Conservation (phyloP, 1,284 basidiomycete genomes). For the Trichosporon coremiiforme region DNA sequence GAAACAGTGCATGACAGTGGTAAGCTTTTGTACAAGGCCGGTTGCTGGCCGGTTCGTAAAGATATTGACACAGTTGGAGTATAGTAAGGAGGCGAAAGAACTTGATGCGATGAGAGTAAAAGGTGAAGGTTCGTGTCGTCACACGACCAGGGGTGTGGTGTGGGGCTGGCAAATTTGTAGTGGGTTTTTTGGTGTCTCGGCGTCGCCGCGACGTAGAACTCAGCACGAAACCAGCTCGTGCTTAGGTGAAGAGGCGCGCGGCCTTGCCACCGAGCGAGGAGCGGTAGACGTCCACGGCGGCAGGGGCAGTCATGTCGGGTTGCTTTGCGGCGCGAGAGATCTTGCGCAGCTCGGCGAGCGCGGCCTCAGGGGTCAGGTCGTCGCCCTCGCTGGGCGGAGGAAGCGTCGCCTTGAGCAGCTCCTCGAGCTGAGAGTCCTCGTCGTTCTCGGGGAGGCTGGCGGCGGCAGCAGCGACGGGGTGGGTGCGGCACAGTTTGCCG, state of each 20-base stretch:
- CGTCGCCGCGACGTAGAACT: not conserved
- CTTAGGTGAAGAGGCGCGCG: not conserved
- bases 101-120: not conserved
- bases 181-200: not conserved
- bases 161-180: not conserved
- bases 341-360: conserved; percentile 22
- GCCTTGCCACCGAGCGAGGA: not conserved
- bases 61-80: conserved; percentile 12
- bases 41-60: not conserved
- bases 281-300: conserved; percentile 11
- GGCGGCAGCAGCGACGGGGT: not conserved
- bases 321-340: conserved; percentile 8
- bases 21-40: not conserved
- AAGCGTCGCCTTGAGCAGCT: conserved; percentile 14
- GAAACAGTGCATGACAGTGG: conserved; percentile 18
- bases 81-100: not conserved
- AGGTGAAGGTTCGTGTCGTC: not conserved
- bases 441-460: conserved; percentile 14
- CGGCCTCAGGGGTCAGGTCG: conserved; percentile 26
- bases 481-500: conserved; percentile 21
- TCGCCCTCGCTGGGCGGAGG: conserved; percentile 18
- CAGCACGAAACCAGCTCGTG: not conserved
- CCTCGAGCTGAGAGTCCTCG: conserved; percentile 23
- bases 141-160: conserved; percentile 13
- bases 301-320: not conserved